Evolutionary conservation across 768 basidiomycete genomes (phyloP).

Genomic region (Pisolithus sp.): DNA sequence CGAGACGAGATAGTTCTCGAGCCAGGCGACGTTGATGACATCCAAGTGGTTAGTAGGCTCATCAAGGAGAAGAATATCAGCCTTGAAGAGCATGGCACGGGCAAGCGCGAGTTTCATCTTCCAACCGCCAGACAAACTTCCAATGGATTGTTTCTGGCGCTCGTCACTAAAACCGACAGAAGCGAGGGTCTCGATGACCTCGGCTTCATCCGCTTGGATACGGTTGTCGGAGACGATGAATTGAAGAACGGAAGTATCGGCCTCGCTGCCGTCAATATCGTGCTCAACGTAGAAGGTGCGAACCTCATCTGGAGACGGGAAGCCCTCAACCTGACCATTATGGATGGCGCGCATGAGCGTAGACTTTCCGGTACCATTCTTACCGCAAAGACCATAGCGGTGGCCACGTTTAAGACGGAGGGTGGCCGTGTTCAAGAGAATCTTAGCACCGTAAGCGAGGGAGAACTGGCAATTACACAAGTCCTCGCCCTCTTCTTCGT

Average conservation of each 20-base stretch:
- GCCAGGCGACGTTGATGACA: constrained; percentile 95
- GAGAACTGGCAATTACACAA: constrained; percentile 99
- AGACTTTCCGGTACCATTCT: constrained; percentile 98
- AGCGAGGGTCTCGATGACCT: constrained; percentile 73
- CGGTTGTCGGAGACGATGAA: constrained; percentile 87
- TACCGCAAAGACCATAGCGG: constrained; percentile 97
- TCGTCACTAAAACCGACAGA: constrained; percentile 90
- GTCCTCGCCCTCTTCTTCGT: constrained; percentile 98
- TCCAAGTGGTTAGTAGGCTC: constrained; percentile 98
- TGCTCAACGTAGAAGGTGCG: constrained; percentile 99
- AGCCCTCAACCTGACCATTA: constrained; percentile 96
- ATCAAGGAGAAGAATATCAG: constrained; percentile 92
- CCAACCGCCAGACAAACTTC: constrained; percentile 95
- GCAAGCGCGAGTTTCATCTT: constrained; percentile 99
- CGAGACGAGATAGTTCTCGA: constrained; percentile 86
- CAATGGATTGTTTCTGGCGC: constrained; percentile 80
- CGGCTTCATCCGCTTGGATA: constrained; percentile 60
- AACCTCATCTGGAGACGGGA: constrained; percentile 95
- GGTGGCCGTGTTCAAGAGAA: constrained; percentile 90
- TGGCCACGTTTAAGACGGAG: constrained; percentile 98
- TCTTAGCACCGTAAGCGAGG: constrained; percentile 97
- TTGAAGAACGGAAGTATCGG: constrained; percentile 80
- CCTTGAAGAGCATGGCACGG: constrained; percentile 96
- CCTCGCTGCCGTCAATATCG: constrained; percentile 96
- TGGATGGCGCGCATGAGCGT: constrained; percentile 91